Evolutionary conservation across 331 rosid species (phyloP).

Genomic region (Malus hybrid): DNA sequence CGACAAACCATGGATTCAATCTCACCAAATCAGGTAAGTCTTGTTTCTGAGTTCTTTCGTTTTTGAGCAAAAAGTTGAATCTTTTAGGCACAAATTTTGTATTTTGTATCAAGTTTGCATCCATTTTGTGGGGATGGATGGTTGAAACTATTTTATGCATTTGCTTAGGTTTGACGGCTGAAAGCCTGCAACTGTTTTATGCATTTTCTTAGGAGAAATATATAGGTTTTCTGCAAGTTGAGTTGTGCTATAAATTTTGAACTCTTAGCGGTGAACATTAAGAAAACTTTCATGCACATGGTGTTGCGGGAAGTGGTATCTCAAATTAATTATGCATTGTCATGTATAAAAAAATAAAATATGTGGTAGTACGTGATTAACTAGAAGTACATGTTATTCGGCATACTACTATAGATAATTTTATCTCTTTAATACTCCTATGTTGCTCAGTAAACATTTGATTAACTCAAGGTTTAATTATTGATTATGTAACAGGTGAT

Average conservation of each 20-base stretch:
- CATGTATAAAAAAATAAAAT: too few species aligned
- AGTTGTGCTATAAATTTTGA: background rate
- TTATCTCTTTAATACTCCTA: background rate
- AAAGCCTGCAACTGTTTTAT: background rate
- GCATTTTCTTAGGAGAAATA: background rate
- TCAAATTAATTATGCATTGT: too few species aligned
- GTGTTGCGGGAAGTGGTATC: background rate
- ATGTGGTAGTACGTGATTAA: too few species aligned
- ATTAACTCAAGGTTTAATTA: background rate
- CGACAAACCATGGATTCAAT: conserved; percentile 50
- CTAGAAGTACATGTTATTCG: too few species aligned
- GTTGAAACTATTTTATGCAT: background rate
- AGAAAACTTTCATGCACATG: too few species aligned
- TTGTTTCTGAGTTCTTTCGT: background rate
- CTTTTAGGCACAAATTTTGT: background rate
- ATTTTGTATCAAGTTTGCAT: background rate
- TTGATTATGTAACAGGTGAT: conserved; percentile 39
- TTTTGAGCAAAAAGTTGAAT: background rate
- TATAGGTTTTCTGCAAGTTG: too few species aligned
- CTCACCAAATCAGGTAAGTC: conserved; percentile 34
- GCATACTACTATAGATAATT: background rate
- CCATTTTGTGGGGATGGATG: background rate
- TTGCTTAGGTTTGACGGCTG: background rate
- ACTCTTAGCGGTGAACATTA: background rate
- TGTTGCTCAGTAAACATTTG: background rate